Evolutionary conservation across 495 filamentous ascomycete genomes (phyloP).

Genomic region (Astrothelium subdiscretum): DNA sequence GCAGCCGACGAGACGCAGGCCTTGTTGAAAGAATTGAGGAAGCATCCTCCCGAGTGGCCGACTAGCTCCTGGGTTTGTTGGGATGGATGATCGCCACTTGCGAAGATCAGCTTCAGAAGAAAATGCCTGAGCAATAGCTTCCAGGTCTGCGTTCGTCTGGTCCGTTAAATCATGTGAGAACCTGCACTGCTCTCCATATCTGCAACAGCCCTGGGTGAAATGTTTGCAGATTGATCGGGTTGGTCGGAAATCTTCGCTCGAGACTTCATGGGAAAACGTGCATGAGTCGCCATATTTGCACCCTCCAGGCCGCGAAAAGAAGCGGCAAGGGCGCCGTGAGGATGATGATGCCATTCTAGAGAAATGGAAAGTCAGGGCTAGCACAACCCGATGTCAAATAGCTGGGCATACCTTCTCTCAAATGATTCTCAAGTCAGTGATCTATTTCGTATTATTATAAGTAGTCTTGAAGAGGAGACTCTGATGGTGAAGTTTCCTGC

Average conservation of each 20-base stretch:
- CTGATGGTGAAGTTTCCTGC: too few species aligned
- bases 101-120: not conserved
- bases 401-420: not conserved
- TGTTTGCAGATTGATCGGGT: not conserved
- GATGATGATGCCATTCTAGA: not conserved
- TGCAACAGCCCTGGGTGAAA: slow-evolving; percentile 1
- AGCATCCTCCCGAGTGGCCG: not conserved
- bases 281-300: slow-evolving; percentile 3
- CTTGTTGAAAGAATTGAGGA: slow-evolving; percentile 2
- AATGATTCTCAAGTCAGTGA: too few species aligned
- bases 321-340: not conserved
- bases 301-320: not conserved
- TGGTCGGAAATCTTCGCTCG: not conserved
- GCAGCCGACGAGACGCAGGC: not conserved
- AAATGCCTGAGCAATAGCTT: not conserved
- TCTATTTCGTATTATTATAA: too few species aligned
- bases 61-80: not conserved
- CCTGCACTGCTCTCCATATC: slow-evolving; percentile 2
- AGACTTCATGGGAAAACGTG: not conserved
- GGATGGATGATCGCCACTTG: slow-evolving; percentile 2
- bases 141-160: not conserved
- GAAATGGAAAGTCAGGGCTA: not conserved
- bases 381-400: not conserved
- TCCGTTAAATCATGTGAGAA: slow-evolving; percentile 7
- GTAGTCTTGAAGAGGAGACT: too few species aligned